Base-by-base conservation (phyloP, 2,329 filamentous ascomycete genomes). In the Fusarium siculi region DNA sequence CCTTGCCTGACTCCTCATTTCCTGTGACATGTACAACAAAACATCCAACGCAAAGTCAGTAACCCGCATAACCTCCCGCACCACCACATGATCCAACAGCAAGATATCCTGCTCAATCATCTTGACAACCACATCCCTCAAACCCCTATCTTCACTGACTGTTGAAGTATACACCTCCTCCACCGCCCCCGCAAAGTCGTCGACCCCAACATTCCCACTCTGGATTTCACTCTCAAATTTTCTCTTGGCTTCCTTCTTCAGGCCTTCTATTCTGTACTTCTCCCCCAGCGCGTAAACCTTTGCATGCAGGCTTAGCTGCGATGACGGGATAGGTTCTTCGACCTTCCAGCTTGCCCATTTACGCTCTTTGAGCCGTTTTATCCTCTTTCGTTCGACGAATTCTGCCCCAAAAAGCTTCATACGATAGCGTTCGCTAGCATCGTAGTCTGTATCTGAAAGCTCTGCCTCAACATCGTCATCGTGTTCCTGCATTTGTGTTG, bases 401-500 rank as follows among this genome's bases (percentile, higher is more conserved):
- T 37, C 23, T 21, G 34, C 50, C 0, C 50, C 32, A 0, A 53
- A 53, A 2, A 37, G 49, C 5, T 9, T 53, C 49, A 53, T 28
- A 0, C 23, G 49, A 5, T 37, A 53, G 0, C 49, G 49, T 6
- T 1, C 9, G 2, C 0, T 12, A 3, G 18, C 49, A 9, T 53
- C 34, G 5, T 53, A 53, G 1, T 37, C 32, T 16, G 50, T 53
- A 10, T 54, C 52, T 0, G 52, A 40, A 0, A 40, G 19, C 11
- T 59, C 42, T 19, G 18, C 19, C 36, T 50, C 43, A 0, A 50
- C 2, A 1, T 30, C 25, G 16, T 49, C 32, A 0, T 28, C 9
- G 2, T 32, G 30, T 32, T 37, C 12, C 6, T 0, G n/a, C 7
- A 53, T 37, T 0, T 16, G 23, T 0, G 6, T 28, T 19, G 3